Evolutionary conservation across 2,329 filamentous ascomycete genomes (phyloP), one percentile per base, ranked within the genome.

Genomic region (Nemania sp.): DNA sequence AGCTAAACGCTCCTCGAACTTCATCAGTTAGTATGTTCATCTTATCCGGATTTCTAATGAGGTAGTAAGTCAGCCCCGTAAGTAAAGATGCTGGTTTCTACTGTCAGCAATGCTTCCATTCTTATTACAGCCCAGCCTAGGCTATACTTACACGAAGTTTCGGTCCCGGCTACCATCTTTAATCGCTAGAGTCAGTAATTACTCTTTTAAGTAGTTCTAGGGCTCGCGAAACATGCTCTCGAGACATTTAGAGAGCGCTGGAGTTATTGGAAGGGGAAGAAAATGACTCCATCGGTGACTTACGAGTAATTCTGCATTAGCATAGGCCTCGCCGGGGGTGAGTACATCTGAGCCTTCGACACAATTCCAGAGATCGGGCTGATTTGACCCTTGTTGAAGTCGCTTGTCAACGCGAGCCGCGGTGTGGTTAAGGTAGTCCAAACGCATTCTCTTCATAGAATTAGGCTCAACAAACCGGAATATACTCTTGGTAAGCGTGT

Each of bases 361-460:
- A 0, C 76, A 61, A 22, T 75, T 75, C 74, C 74, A 77, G 6
- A 77, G 56, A 20, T 77, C 75, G 1, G 73, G 75, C 58, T 61
- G 58, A 13, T 61, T 65, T 38, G 51, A 61, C 1, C 58, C 64
- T 26, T 62, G 52, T 11, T 47, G 29, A 18, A 62, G 64, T 7
- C 58, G 52, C 47, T 61, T 62, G 35, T 67, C 58, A 24, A 67
- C 64, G 7, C 64, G 64, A 1, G 29, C 45, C 10, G 45, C 41
- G 5, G 64, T 62, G 27, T 67, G 64, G 24, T 62, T 58, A 15
- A 62, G 62, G 18, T 62, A 59, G 20, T 67, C 58, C 0, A 56
- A 18, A 27, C 58, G 57, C 58, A 67, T 62, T 5, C 62, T 52
- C 27, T 32, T 55, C 15, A 67, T 24, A 4, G 20, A 53, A 5